Evolutionary conservation across 192 early-diverging fungal genomes (phyloP).

Genomic region (Gamsiella multidivaricata): DNA sequence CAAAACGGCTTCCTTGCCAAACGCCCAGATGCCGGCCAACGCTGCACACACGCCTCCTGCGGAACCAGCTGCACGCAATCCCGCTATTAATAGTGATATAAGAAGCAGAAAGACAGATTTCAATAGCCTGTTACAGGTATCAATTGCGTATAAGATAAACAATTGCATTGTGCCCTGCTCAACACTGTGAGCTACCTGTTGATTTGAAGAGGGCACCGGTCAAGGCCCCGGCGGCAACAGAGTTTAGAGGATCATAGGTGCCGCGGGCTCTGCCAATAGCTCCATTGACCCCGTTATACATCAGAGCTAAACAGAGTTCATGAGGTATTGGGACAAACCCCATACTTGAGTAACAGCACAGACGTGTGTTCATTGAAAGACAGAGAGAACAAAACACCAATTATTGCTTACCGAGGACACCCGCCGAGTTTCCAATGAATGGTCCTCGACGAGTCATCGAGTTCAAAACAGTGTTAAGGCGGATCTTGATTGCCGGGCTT

Average conservation of each 20-base stretch:
- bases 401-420: constrained; percentile 67
- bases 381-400: no score
- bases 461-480: constrained; percentile 85
- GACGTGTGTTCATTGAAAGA: no score
- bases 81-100: constrained; percentile 54
- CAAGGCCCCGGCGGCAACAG: constrained; percentile 75
- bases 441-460: constrained; percentile 85
- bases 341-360: neutral
- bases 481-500: constrained; percentile 77
- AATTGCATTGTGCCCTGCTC: no score
- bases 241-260: constrained; percentile 72
- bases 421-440: constrained; percentile 82
- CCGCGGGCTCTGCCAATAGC: constrained; percentile 70
- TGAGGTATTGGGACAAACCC: neutral
- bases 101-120: neutral
- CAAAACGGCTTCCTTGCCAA: constrained; percentile 47
- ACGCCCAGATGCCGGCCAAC: constrained; percentile 65
- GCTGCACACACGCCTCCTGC: constrained; percentile 67
- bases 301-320: constrained; percentile 70
- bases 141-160: no score
- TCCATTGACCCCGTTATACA: constrained; percentile 80
- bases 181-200: constrained; percentile 55
- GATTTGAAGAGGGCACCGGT: constrained; percentile 82
- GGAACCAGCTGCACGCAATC: constrained; percentile 61
- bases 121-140: neutral